These are phyloP conservation scores for Pestalotiopsis fici DNA, from an alignment of 2,329 filamentous ascomycete genomes.

Conservation along the genomic window DNA sequence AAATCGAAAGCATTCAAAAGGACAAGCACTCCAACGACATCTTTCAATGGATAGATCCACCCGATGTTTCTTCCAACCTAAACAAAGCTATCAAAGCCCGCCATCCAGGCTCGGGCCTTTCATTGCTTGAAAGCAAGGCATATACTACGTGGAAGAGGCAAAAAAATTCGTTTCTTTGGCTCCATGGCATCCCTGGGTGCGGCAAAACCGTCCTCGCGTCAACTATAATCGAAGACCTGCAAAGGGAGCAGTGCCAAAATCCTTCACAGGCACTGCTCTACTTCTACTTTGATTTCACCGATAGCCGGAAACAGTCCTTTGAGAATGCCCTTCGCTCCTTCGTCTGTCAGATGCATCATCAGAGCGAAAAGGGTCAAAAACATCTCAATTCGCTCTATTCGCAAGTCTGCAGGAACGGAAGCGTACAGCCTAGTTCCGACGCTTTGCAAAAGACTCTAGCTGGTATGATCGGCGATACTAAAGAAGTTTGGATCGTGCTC, in stretches of 20 bases:
- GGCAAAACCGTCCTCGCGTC: constrained; percentile 42
- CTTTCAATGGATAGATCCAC: not conserved
- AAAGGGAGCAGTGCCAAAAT: not conserved
- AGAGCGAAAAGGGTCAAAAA: constrained; percentile 14
- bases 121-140: constrained; percentile 30
- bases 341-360: constrained; percentile 32
- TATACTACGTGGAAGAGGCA: constrained; percentile 32
- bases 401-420: constrained; percentile 20
- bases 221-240: constrained; percentile 30
- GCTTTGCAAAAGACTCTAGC: constrained; percentile 14
- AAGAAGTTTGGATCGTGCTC: constrained; percentile 24
- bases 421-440: constrained; percentile 17
- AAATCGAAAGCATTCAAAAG: no score
- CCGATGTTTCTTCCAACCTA: constrained; percentile 22
- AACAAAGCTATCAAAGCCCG: constrained; percentile 29
- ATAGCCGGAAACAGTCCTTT: constrained; percentile 32
- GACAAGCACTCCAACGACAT: not conserved
- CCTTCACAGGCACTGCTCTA: constrained; percentile 18
- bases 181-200: constrained; percentile 40
- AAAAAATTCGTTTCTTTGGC: constrained; percentile 33
- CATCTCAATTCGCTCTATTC: constrained; percentile 26
- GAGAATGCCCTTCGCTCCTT: constrained; percentile 37
- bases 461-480: constrained; percentile 20
- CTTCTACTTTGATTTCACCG: constrained; percentile 41
- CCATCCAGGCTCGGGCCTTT: constrained; percentile 32